phyloP scores from a whole-genome alignment of 164 flowering plant species.

The Taxillus chinensis region DNA sequence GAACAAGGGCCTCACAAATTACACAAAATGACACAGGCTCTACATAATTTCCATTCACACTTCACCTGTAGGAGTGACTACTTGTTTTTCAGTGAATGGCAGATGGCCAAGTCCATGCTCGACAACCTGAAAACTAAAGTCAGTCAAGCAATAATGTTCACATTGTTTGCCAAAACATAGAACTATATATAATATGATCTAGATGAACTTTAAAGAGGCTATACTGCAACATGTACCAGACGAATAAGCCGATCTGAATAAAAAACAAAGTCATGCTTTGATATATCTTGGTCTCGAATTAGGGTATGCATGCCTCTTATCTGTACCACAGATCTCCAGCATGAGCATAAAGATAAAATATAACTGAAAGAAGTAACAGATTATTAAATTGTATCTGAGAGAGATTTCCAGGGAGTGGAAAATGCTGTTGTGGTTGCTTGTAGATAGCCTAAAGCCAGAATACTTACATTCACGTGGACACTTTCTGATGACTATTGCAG shows the following conservation, averaged over 20 bases:
- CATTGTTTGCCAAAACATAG: not conserved
- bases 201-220: not conserved
- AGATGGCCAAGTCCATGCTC: constrained; percentile 99
- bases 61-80: constrained; percentile 87
- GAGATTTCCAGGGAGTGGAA: too few species aligned
- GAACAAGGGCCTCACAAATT: too few species aligned
- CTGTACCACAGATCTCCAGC: constrained; percentile 27
- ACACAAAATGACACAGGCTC: too few species aligned
- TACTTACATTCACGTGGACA: too few species aligned
- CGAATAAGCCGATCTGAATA: constrained; percentile 96
- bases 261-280: constrained; percentile 93
- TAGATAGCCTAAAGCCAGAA: too few species aligned
- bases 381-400: not conserved
- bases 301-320: constrained; percentile 97
- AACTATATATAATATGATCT: not conserved
- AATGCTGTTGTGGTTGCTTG: too few species aligned
- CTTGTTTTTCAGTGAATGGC: constrained; percentile 93
- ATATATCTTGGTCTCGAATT: constrained; percentile 75
- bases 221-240: constrained; percentile 46
- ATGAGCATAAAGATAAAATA: constrained; percentile 2
- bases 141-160: constrained; percentile 1
- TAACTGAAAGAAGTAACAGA: not conserved
- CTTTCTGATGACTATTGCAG: too few species aligned
- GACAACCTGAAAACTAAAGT: constrained; percentile 63
- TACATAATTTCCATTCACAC: not conserved